phyloP scores from a whole-genome alignment of 2,329 filamentous ascomycete species.

The Xylariaceae sp. region DNA sequence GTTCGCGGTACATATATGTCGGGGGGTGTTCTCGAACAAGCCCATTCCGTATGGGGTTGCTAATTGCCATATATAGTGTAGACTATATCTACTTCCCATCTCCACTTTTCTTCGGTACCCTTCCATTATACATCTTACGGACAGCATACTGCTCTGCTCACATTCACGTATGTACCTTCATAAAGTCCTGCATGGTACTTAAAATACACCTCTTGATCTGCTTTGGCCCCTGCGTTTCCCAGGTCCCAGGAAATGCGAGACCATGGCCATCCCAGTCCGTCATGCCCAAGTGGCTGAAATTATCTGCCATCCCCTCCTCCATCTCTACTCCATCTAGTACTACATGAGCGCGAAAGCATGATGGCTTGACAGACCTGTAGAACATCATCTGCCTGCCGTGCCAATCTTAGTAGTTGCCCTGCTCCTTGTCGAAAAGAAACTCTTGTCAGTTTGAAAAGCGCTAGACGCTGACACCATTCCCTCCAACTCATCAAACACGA shows the following conservation, averaged over 20 bases:
- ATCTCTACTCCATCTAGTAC: constrained; percentile 3
- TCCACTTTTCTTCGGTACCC: too few relatives aligned
- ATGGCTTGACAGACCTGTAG: constrained; percentile 14
- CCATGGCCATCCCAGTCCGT: constrained; percentile 32
- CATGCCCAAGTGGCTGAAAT: constrained; percentile 28
- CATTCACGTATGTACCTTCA: constrained; percentile 9
- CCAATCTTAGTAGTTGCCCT: constrained; percentile 17
- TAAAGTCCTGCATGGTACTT: constrained; percentile 32
- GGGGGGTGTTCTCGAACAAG: too few relatives aligned
- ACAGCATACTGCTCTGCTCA: too few relatives aligned
- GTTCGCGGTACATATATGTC: too few relatives aligned
- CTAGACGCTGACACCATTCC: constrained; percentile 19
- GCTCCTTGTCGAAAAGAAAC: constrained; percentile 19
- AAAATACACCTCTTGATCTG: constrained; percentile 27
- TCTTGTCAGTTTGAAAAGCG: background rate
- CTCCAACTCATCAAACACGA: constrained; percentile 15
- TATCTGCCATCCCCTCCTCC: constrained; percentile 16
- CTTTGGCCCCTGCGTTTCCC: constrained; percentile 35
- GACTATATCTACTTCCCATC: background rate
- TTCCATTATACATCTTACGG: too few relatives aligned
- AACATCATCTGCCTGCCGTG: constrained; percentile 22
- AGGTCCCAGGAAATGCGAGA: constrained; percentile 38
- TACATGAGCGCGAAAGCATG: constrained; percentile 1
- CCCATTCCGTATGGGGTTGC: too few relatives aligned
- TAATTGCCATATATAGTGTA: too few relatives aligned